Conservation (phyloP, 2,329 filamentous ascomycete species). For the Amauroascus verrucosus region DNA sequence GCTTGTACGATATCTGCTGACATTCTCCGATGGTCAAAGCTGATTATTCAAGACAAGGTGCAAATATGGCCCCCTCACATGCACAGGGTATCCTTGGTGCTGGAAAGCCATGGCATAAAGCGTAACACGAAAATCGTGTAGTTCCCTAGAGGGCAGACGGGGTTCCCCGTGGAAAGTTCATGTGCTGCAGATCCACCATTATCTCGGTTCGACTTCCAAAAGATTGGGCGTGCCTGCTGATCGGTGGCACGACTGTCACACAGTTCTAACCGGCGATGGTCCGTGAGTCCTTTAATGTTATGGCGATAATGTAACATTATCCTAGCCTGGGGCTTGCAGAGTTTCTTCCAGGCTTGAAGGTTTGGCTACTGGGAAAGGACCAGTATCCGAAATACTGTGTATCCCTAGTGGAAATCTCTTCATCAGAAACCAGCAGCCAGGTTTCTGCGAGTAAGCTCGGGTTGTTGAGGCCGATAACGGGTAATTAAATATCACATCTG, state of each 20-base stretch:
- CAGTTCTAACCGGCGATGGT: slow-evolving; percentile 2
- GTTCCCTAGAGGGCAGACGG: not conserved
- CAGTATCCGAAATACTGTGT: not conserved
- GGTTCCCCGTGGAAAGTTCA: slow-evolving; percentile 3
- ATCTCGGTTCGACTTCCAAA: slow-evolving; percentile 10
- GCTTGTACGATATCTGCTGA: not conserved
- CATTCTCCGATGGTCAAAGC: slow-evolving; percentile 9
- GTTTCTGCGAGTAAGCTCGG: not conserved
- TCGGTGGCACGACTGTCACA: slow-evolving; percentile 1
- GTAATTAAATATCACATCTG: not conserved
- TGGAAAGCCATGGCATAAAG: not conserved
- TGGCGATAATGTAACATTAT: slow-evolving; percentile 9
- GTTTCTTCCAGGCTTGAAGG: not conserved
- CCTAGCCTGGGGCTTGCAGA: not conserved
- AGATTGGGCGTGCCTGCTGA: slow-evolving; percentile 8
- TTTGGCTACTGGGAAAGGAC: not conserved
- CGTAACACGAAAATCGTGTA: not conserved
- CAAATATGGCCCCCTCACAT: not conserved
- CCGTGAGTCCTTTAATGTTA: slow-evolving; percentile 7
- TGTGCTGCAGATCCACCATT: not conserved
- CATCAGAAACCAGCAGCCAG: not conserved
- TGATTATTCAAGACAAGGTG: slow-evolving; percentile 8
- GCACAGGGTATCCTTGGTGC: not conserved
- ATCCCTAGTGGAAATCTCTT: not conserved
- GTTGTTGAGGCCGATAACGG: not conserved